Base-by-base conservation (phyloP, 345 rosid genomes). In the Eucalyptus cloeziana region DNA sequence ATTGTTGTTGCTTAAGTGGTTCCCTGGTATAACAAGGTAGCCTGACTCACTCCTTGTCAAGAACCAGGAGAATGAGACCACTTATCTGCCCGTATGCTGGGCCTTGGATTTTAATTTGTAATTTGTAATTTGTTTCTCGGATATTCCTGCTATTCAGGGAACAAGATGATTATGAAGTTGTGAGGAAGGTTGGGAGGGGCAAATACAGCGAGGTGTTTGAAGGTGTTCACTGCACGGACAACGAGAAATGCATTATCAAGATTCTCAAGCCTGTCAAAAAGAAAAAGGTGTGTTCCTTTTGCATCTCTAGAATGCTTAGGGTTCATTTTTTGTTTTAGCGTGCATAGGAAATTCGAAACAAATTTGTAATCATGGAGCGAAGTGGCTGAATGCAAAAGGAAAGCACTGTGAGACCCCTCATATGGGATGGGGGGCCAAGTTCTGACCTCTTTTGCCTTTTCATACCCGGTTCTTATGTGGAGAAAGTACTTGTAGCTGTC, bases 181-280 rank as follows among this genome's bases (percentile, higher is more conserved):
- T 96, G 89, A 95, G 96, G 94, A 97, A 96, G 93, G 99, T 96
- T 27, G 99, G 99, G 89, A 94, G 98, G 86, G 99, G 99, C 76
- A 97, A 97, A 90, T 97, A 97, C 90, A 96, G 99, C 90, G 99
- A 97, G 92, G 99, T 96, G 31, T 97, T 98, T 71, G 99, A 98
- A 90, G 98, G 99, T 5, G 92, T 98, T 43, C 98, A 97, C 89
- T 94, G 96, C 88, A 95, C 96, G 2, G 94, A 97, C 91, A 93
- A 91, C 40, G 97, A 98, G 92, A 97, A 98, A 87, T 97, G 99
- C 52, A 87, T 98, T 87, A 95, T 98, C 91, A 98, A 98, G 96
- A 98, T 98, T 89, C 96, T 98, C 88, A 97, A 98, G 91, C 99
- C 99, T 27, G 99, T 97, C 88, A 97, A 97, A 95, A 98, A 98